Evolutionary conservation across 2,329 filamentous ascomycete genomes (phyloP), one percentile per base, ranked within the genome.

Genomic region (Fusarium anthophilum): DNA sequence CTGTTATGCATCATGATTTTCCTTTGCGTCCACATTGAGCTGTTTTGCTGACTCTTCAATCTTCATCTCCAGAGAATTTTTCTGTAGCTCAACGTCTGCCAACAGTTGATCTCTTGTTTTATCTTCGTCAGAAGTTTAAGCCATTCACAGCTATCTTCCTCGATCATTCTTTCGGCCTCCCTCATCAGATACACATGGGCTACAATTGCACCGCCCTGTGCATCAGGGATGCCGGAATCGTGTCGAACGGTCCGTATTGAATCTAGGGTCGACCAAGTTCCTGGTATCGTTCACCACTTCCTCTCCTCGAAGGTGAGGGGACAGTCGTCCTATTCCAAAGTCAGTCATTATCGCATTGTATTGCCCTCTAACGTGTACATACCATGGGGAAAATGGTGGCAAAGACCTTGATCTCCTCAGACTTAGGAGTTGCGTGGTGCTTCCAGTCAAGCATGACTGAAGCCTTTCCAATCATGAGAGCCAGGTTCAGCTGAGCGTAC

Each of bases 371-470:
- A 13, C 22, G 10, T 32, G 12, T 58, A 85, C 91, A 83, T 85
- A 97, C 95, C 93, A 93, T 93, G 64, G 96, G 96, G 89, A 99
- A 99, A 78, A 99, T 97, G 35, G 95, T 98, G 45, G 96, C 96
- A 85, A 98, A 99, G 76, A 98, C 96, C 87, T 97, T 96, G 84
- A 99, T 98, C 83, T 97, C 92, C 85, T 99, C 96, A 0, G 94
- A 97, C 67, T 87, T 80, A 1, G 93, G 91, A 17, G 96, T 98
- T 24, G 94, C 85, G 81, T 94, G 91, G 83, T 99, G 96, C 82
- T 91, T 89, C 96, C 96, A 98, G 83, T 98, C 91, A 76, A 98
- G 87, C 80, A 91, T 87, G 82, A 98, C 88, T 74, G 94, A 93
- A 14, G 95, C 95, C 88, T 96, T 98, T 81, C 95, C 95, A 79